phyloP scores from a whole-genome alignment of 768 basidiomycete genomes.

The Boletales sp. region DNA sequence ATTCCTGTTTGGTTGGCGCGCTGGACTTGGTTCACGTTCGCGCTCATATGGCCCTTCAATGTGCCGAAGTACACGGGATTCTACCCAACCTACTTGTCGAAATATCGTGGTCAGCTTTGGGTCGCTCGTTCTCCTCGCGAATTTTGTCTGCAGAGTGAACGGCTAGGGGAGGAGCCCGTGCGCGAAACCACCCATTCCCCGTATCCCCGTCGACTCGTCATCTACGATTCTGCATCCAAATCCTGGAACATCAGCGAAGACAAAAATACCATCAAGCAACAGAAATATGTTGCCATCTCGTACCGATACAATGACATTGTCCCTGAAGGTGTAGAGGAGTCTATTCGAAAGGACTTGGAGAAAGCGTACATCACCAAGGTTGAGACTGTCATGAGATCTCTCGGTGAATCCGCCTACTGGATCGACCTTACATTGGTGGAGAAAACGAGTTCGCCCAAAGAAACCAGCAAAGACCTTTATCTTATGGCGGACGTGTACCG shows the following conservation, averaged over 20 bases:
- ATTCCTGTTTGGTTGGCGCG: conserved; percentile 9
- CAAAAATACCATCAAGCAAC: conserved; percentile 1
- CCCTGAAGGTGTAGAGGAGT: not conserved
- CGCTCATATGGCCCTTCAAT: conserved; percentile 15
- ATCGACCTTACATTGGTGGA: conserved; percentile 11
- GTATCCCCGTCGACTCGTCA: conserved; percentile 15
- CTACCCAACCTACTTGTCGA: conserved; percentile 19
- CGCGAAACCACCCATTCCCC: conserved; percentile 8
- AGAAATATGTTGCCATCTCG: conserved; percentile 19
- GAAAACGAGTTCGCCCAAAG: not conserved
- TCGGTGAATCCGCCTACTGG: conserved; percentile 19
- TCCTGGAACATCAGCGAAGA: conserved; percentile 5
- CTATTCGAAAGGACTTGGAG: not conserved
- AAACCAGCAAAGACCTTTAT: conserved; percentile 18
- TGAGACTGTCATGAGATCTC: conserved; percentile 2
- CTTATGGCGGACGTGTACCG: conserved; percentile 23
- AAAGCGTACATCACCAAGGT: conserved; percentile 5
- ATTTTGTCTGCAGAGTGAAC: conserved; percentile 11
- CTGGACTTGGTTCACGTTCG: conserved; percentile 17
- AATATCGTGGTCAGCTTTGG: conserved; percentile 24
- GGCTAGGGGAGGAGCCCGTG: conserved; percentile 1
- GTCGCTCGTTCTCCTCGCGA: conserved; percentile 18
- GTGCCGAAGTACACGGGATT: not conserved
- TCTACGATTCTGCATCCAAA: conserved; percentile 2
- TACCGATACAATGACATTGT: conserved; percentile 13